Evolutionary conservation across 2,329 filamentous ascomycete species (phyloP).

Genomic region (Teratosphaeria gauchensis): DNA sequence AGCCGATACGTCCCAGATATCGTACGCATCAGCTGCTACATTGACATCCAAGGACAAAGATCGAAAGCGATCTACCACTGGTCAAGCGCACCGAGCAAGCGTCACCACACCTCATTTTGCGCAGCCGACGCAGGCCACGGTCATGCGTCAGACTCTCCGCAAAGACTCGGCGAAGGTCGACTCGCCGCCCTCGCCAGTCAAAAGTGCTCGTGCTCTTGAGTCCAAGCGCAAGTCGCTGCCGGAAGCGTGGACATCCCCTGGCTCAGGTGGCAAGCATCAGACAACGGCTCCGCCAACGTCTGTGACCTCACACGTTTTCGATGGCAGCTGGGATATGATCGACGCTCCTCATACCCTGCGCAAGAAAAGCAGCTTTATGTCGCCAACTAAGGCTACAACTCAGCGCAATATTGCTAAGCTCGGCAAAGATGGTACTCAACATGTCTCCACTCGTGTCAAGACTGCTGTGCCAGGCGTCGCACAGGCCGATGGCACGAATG

Average conservation of each 20-base stretch:
- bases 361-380: constrained; percentile 24
- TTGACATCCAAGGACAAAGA: background rate
- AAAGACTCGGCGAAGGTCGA: constrained; percentile 9
- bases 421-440: constrained; percentile 3
- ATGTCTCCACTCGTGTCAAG: background rate
- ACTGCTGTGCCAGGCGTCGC: background rate
- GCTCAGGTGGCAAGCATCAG: background rate
- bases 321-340: background rate
- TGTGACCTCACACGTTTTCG: background rate
- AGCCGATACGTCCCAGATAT: background rate
- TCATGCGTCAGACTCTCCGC: constrained; percentile 14
- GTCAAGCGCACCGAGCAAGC: background rate
- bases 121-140: constrained; percentile 16
- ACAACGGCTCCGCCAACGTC: background rate
- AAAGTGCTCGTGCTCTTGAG: constrained; percentile 11
- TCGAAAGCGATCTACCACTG: background rate
- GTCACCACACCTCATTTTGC: constrained; percentile 18
- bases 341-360: constrained; percentile 10
- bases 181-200: constrained; percentile 8
- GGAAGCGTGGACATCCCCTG: background rate
- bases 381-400: constrained; percentile 21
- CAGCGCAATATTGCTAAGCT: constrained; percentile 18
- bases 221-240: constrained; percentile 1
- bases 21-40: constrained; percentile 11
- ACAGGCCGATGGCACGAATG: background rate